A percentile compares a stretch with the other conserved stretches of the same genome.
These are phyloP conservation scores for Erodium chrysanthum DNA, from an alignment of 441 rosid species.

Conservation along the genomic window DNA sequence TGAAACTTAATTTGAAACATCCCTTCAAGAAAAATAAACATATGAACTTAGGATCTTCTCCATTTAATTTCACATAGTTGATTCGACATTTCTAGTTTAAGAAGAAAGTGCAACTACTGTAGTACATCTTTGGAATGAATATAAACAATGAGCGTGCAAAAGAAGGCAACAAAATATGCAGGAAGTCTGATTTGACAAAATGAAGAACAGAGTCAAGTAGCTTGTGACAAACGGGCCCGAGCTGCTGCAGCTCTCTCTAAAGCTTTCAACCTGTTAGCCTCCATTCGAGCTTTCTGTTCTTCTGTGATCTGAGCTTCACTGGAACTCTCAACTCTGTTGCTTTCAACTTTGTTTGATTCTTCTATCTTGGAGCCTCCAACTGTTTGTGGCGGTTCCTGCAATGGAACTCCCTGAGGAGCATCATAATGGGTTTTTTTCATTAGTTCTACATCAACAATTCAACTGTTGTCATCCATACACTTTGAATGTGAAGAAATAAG, in stretches of 20 bases:
- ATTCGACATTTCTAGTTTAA: background rate
- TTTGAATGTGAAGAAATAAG: background rate
- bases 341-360: constrained; percentile 18
- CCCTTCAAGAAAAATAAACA: too few species aligned
- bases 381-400: constrained; percentile 27
- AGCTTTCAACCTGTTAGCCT: constrained; percentile 72
- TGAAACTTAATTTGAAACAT: too few species aligned
- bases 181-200: background rate
- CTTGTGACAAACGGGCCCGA: constrained; percentile 25
- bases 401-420: background rate
- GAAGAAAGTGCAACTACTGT: background rate
- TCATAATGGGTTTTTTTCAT: background rate
- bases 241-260: constrained; percentile 58
- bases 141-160: background rate
- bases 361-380: constrained; percentile 10
- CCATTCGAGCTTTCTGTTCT: constrained; percentile 67
- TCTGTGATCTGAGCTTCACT: constrained; percentile 40
- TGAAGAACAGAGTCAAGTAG: constrained; percentile 1
- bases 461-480: background rate
- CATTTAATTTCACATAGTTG: background rate
- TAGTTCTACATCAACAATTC: background rate
- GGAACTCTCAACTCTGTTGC: constrained; percentile 17
- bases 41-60: too few species aligned
- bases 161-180: background rate
- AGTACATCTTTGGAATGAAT: background rate